Percentiles rank a stretch among this genome's conserved stretches.
Evolutionary conservation across 306 rosid genomes (phyloP).

Genomic region (Inga oerstediana): DNA sequence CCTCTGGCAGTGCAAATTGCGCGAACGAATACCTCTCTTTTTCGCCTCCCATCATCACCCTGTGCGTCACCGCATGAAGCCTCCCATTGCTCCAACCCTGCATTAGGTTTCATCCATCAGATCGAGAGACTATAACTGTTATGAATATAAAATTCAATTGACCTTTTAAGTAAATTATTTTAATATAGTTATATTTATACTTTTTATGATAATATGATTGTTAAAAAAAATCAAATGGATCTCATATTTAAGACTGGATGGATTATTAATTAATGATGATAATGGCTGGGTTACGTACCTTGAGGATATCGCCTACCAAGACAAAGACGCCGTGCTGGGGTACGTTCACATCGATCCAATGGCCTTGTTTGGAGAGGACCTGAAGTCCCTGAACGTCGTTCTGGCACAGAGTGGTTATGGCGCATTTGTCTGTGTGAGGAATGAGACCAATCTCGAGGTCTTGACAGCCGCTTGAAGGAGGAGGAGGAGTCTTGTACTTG

Average conservation of each 20-base stretch:
- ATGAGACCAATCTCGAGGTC: conserved; percentile 22
- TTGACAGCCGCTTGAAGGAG: not conserved
- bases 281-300: conserved; percentile 27
- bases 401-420: conserved; percentile 46
- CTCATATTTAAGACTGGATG: no score
- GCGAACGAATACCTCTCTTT: conserved; percentile 45
- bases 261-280: no score
- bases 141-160: no score
- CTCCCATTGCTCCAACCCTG: conserved; percentile 67
- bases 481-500: conserved; percentile 42
- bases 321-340: conserved; percentile 38
- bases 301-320: conserved; percentile 52
- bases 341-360: conserved; percentile 42
- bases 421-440: conserved; percentile 54
- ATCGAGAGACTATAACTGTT: no score
- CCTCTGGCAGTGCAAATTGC: conserved; percentile 42
- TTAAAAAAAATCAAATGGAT: no score
- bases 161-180: no score
- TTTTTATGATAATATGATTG: no score
- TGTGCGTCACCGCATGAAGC: conserved; percentile 47
- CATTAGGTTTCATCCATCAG: not conserved
- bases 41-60: conserved; percentile 46
- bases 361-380: conserved; percentile 46
- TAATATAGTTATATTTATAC: no score
- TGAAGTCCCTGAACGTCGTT: conserved; percentile 58